These are phyloP conservation scores for Beauveria caledonica DNA, from an alignment of 2,329 filamentous ascomycete genomes.

Conservation along the genomic window DNA sequence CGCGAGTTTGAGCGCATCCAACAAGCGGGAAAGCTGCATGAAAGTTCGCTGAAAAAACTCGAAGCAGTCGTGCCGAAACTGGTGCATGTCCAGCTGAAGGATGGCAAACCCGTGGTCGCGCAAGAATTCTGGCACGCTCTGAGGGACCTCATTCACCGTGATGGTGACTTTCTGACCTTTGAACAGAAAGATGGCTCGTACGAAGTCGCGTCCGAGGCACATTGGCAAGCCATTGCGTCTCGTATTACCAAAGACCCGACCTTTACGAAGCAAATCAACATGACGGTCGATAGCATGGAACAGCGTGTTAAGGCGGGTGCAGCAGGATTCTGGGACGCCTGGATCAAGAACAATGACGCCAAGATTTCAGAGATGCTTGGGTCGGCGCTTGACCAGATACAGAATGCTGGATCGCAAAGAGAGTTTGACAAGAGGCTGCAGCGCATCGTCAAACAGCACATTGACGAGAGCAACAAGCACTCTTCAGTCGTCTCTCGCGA, in stretches of 20 bases:
- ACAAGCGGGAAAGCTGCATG: constrained; percentile 26
- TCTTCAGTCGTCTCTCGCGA: constrained; percentile 36
- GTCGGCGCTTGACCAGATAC: constrained; percentile 26
- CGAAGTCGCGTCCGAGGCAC: constrained; percentile 33
- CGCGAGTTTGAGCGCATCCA: constrained; percentile 24
- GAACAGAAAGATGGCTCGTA: constrained; percentile 31
- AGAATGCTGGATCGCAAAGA: constrained; percentile 24
- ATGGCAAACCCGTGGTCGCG: constrained; percentile 46
- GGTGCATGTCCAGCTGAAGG: constrained; percentile 44
- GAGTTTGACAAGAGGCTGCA: constrained; percentile 28
- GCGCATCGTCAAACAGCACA: constrained; percentile 30
- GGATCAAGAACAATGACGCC: constrained; percentile 42
- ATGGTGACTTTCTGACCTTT: constrained; percentile 39
- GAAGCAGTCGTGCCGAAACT: constrained; percentile 44
- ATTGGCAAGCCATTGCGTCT: constrained; percentile 38
- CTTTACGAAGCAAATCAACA: constrained; percentile 22
- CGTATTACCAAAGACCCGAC: constrained; percentile 30
- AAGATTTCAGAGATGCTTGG: constrained; percentile 25
- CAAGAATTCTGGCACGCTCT: constrained; percentile 60
- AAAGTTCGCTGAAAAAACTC: constrained; percentile 34
- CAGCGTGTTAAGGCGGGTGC: constrained; percentile 18
- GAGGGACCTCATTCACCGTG: constrained; percentile 42
- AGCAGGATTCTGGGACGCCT: constrained; percentile 40
- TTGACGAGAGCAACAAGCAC: constrained; percentile 22
- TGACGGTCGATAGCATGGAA: constrained; percentile 19